phyloP scores from a whole-genome alignment of 2,329 filamentous ascomycete species.

The Colletotrichum chlorophyti region DNA sequence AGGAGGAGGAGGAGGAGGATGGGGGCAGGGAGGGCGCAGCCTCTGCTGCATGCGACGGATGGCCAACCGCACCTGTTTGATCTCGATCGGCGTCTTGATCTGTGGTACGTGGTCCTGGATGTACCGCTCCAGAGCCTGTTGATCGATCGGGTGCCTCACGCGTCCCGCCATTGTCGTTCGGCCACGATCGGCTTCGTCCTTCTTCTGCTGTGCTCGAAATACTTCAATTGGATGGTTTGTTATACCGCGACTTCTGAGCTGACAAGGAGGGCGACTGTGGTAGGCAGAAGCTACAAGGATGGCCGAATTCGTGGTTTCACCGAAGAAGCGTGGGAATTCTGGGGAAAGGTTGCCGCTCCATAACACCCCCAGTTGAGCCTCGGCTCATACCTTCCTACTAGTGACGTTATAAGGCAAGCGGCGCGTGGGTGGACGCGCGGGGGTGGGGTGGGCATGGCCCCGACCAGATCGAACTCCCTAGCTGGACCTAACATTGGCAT shows the following conservation, averaged over 20 bases:
- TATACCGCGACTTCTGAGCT: too few relatives aligned
- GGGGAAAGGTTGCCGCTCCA: not conserved
- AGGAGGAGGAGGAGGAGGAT: not conserved
- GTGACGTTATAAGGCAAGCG: too few relatives aligned
- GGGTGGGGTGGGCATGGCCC: not conserved
- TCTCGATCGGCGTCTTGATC: slow-evolving; percentile 81
- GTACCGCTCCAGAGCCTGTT: slow-evolving; percentile 80
- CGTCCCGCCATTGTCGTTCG: slow-evolving; percentile 81
- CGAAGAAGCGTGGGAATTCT: too few relatives aligned
- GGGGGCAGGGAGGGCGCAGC: not conserved
- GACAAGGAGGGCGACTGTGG: too few relatives aligned
- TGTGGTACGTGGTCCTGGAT: slow-evolving; percentile 79
- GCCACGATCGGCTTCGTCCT: too few relatives aligned
- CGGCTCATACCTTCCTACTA: not conserved
- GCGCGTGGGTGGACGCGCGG: not conserved
- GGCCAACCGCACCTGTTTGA: slow-evolving; percentile 80
- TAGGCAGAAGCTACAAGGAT: too few relatives aligned
- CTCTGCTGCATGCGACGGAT: not conserved
- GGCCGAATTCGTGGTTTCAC: too few relatives aligned
- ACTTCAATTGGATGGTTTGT: too few relatives aligned
- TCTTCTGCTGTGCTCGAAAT: too few relatives aligned
- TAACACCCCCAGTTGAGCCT: not conserved
- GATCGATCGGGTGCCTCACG: slow-evolving; percentile 89
- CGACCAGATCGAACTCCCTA: not conserved
- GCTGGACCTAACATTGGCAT: too few relatives aligned